phyloP scores from a whole-genome alignment of 2,329 filamentous ascomycete species.

The Fusarium devonianum region DNA sequence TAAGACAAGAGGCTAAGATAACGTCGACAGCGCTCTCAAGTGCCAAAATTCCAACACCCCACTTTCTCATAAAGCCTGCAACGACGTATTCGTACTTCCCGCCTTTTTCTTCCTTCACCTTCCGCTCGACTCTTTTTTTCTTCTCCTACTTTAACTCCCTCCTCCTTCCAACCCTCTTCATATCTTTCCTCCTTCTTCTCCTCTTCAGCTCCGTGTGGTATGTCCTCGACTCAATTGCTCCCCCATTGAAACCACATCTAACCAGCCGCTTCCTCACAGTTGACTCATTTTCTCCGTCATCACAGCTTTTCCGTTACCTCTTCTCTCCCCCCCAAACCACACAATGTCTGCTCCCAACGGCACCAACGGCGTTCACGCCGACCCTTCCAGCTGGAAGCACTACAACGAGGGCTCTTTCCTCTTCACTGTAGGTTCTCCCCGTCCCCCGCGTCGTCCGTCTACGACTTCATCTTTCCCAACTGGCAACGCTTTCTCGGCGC shows the following conservation, averaged over 20 bases:
- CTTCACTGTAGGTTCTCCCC: constrained; percentile 69
- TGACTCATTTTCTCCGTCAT: constrained; percentile 34
- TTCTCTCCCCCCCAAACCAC: constrained; percentile 42
- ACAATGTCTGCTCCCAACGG: constrained; percentile 64
- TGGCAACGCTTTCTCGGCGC: constrained; percentile 1
- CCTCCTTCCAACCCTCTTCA: constrained; percentile 28
- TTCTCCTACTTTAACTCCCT: constrained; percentile 41
- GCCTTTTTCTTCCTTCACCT: constrained; percentile 43
- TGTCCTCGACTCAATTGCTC: constrained; percentile 10
- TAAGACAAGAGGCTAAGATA: no score
- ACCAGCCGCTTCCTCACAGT: constrained; percentile 27
- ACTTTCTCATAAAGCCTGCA: constrained; percentile 35
- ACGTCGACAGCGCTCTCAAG: no score
- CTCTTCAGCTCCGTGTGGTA: constrained; percentile 24
- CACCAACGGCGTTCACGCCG: constrained; percentile 49
- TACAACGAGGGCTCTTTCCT: constrained; percentile 77
- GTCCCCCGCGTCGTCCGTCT: constrained; percentile 2
- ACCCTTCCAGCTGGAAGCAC: constrained; percentile 51
- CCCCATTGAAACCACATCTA: constrained; percentile 19
- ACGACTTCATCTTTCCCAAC: not conserved
- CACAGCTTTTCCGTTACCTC: constrained; percentile 35
- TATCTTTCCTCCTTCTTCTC: constrained; percentile 8
- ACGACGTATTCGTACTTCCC: constrained; percentile 43
- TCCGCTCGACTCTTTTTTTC: constrained; percentile 42
- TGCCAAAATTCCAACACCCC: constrained; percentile 38